Base-by-base conservation (phyloP, 257 asterid genomes). In the Mitragyna speciosa region DNA sequence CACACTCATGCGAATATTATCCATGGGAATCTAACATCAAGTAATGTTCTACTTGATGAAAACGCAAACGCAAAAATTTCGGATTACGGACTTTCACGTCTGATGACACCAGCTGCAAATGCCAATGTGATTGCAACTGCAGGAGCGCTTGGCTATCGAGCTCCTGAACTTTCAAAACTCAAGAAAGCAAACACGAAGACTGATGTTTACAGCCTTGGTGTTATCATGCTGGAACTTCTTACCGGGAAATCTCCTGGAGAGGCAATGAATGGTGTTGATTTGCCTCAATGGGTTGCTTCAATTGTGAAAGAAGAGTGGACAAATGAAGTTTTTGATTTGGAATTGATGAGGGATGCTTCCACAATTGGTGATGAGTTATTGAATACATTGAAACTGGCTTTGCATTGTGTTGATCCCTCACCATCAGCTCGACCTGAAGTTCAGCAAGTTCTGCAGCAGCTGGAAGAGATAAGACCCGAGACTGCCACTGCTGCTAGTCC, bases 231-330 rank as follows among this genome's bases (percentile, higher is more conserved):
- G 67, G 98, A 96, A 82, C 97, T 96, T 33, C 89, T 96, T 7
- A 96, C 98, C 0, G 99, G 99, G 76, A 96, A 90, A 81, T 92
- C 99, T 0, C 97, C 98, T 0, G 98, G 97, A 3, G 97, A 91
- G 88, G 95, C 92, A 31, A 86, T 89, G 93, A 76, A 91, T 82
- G 99, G 97, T 0, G 89, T 83, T 65, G 97, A 92, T 73, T 83
- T 93, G 88, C 97, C 98, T 4, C 97, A 92, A 28, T 92, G 99
- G 98, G 99, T 95, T 70, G 97, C 99, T 17, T 95, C 99, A 11
- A 89, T 89, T 6, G 99, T 95, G 81, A 95, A 93, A 76, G 97
- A 95, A 81, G 99, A 95, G 84, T 95, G 99, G 99, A 95, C 99
- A 1, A 95, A 95, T 47, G 99, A 94, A 72, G 97, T 93, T 22